Base-by-base conservation (phyloP, 116 monocot species). In the Trichopus zeylanicus region DNA sequence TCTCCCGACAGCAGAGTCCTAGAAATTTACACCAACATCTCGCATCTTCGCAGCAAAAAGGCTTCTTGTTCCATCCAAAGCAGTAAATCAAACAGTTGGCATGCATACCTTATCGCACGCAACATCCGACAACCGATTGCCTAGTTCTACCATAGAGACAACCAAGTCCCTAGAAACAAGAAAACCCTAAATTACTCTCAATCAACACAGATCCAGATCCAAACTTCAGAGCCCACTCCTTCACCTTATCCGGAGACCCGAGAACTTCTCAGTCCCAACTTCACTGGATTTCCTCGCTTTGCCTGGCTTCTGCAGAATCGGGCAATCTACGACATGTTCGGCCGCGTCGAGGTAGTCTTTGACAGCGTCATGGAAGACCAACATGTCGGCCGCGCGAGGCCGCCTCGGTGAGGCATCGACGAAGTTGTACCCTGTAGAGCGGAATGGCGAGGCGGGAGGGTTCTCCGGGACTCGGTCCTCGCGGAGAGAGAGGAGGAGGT, bases 211-310 rank as follows among this genome's bases (percentile, higher is more conserved):
- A 9, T 9, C 19, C 19, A 22, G 20, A 23, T 6, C 4, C n/a
- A 10, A 33, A 16, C 29, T 21, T n/a, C n/a, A n/a, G n/a, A n/a
- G n/a, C n/a, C n/a, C n/a, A n/a, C n/a, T n/a, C n/a, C n/a, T n/a
- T 29, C 31, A 92, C 92, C 77, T 71, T 29, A 91, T 98, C 55
- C 88, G 61, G 10, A 98, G 72, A n/a, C 85, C 97, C 2, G 97
- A 98, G 49, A 82, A 91, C 64, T 79, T 84, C 59, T 98, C 97
- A 22, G 78, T 68, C 27, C 66, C 72, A 10, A 80, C 49, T 18
- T 80, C 88, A 15, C 47, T 47, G 3, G 59, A 11, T 16, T 26
- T 73, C 51, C 59, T 75, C 13, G 29, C 27, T 32, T 71, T 75
- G 22, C 12, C 54, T 6, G 46, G 27, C 37, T 70, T 67, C 31